phyloP scores from a whole-genome alignment of 306 rosid genomes.

The Dicorynia guianensis region DNA sequence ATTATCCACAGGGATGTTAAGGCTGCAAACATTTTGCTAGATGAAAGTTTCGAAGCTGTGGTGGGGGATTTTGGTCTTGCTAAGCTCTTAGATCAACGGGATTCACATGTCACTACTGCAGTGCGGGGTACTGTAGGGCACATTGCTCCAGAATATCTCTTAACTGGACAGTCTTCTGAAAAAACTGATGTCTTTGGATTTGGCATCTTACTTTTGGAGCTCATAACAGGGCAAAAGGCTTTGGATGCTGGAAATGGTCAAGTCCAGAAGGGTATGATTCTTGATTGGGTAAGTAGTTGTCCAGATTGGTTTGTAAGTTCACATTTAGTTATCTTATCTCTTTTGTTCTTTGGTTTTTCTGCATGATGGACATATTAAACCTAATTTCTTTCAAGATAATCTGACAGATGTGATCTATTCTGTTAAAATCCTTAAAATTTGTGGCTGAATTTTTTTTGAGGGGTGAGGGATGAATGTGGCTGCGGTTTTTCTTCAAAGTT shows the following conservation, averaged over 20 bases:
- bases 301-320: background rate
- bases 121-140: slow-evolving; percentile 96
- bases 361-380: background rate
- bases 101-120: slow-evolving; percentile 97
- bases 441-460: too few species aligned
- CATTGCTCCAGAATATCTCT: slow-evolving; percentile 94
- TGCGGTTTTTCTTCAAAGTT: background rate
- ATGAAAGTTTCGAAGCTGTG: slow-evolving; percentile 91
- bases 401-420: background rate
- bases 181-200: slow-evolving; percentile 96
- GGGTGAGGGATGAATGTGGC: background rate
- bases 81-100: slow-evolving; percentile 91
- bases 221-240: slow-evolving; percentile 91
- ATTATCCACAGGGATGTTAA: slow-evolving; percentile 97
- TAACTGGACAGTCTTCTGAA: slow-evolving; percentile 95
- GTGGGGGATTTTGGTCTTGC: slow-evolving; percentile 99
- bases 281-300: slow-evolving; percentile 76
- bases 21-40: slow-evolving; percentile 96
- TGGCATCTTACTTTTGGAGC: slow-evolving; percentile 90
- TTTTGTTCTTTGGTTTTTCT: background rate
- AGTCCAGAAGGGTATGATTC: slow-evolving; percentile 94
- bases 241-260: slow-evolving; percentile 88
- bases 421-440: too few species aligned
- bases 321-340: background rate
- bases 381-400: background rate